Evolutionary conservation across 1,139 yeast genomes (phyloP).

Genomic region (Candida smagusa): DNA sequence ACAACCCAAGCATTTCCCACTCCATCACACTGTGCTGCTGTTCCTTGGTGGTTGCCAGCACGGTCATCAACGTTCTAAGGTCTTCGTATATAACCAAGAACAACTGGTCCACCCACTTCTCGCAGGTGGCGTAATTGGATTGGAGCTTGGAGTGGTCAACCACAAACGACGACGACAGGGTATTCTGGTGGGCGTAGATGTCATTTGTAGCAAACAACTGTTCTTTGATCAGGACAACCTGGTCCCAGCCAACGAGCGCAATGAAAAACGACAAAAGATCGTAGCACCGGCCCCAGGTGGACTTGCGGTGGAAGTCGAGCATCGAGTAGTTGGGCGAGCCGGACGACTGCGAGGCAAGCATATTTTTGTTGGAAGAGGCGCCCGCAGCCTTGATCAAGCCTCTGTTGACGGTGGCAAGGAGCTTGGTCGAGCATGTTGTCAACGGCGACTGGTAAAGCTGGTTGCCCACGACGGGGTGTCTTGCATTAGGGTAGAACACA

Average conservation of each 20-base stretch:
- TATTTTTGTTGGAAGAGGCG: slow-evolving; percentile 23
- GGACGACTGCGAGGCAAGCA: slow-evolving; percentile 33
- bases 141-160: slow-evolving; percentile 16
- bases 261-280: slow-evolving; percentile 37
- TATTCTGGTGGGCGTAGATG: background rate
- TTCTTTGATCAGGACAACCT: slow-evolving; percentile 23
- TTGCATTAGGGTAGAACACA: slow-evolving; percentile 25
- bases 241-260: slow-evolving; percentile 43
- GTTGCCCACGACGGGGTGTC: slow-evolving; percentile 39
- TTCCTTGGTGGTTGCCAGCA: slow-evolving; percentile 21
- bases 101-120: slow-evolving; percentile 40
- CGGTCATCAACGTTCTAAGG: slow-evolving; percentile 28
- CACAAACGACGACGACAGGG: slow-evolving; percentile 7
- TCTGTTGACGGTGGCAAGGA: slow-evolving; percentile 37
- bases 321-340: slow-evolving; percentile 27
- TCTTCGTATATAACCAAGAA: slow-evolving; percentile 39
- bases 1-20: slow-evolving; percentile 41
- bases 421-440: slow-evolving; percentile 29
- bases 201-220: background rate
- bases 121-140: slow-evolving; percentile 18
- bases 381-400: slow-evolving; percentile 29
- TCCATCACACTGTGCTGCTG: slow-evolving; percentile 41
- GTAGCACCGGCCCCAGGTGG: slow-evolving; percentile 45
- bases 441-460: slow-evolving; percentile 38
- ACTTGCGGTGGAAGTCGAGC: slow-evolving; percentile 31